Evolutionary conservation across 1,284 basidiomycete genomes (phyloP).

Genomic region (Coriolopsis trogii): DNA sequence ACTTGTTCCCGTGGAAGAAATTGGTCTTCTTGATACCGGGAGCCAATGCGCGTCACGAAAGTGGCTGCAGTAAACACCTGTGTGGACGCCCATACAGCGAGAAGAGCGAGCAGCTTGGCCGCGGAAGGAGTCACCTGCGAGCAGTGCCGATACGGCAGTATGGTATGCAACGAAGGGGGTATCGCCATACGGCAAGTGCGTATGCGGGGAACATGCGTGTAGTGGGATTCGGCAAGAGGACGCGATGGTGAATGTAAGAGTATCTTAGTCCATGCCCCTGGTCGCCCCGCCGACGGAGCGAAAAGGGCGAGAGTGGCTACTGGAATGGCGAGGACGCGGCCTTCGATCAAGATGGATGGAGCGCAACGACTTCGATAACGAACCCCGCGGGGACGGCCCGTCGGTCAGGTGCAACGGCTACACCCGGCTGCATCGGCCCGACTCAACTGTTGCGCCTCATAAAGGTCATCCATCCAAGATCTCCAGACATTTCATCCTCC

Average conservation of each 20-base stretch:
- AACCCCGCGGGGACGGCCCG: conserved; percentile 13
- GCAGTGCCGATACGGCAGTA: neutral
- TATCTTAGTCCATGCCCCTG: neutral
- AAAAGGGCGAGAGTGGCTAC: conserved; percentile 4
- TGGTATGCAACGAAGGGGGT: too few relatives aligned
- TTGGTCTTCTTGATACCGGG: conserved; percentile 9
- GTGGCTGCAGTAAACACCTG: neutral
- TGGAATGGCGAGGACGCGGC: neutral
- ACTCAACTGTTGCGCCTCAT: conserved; percentile 7
- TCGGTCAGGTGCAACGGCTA: conserved; percentile 20
- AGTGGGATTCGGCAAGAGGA: too few relatives aligned
- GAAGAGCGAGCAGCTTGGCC: neutral
- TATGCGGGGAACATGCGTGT: too few relatives aligned
- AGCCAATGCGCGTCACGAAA: conserved; percentile 4
- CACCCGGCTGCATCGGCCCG: conserved; percentile 18
- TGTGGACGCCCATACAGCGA: neutral
- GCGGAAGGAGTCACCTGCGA: neutral
- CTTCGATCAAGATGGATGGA: conserved; percentile 16
- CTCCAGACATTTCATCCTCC: conserved; percentile 20
- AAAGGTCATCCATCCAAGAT: conserved; percentile 15
- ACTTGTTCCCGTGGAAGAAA: conserved; percentile 20
- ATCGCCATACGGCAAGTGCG: too few relatives aligned
- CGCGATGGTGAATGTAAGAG: too few relatives aligned
- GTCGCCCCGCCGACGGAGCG: conserved; percentile 9
- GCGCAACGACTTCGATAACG: conserved; percentile 18